Percentiles rank a stretch among this genome's conserved stretches.
Conservation (phyloP, 1,284 basidiomycete genomes). For the Sporisorium graminicola region DNA sequence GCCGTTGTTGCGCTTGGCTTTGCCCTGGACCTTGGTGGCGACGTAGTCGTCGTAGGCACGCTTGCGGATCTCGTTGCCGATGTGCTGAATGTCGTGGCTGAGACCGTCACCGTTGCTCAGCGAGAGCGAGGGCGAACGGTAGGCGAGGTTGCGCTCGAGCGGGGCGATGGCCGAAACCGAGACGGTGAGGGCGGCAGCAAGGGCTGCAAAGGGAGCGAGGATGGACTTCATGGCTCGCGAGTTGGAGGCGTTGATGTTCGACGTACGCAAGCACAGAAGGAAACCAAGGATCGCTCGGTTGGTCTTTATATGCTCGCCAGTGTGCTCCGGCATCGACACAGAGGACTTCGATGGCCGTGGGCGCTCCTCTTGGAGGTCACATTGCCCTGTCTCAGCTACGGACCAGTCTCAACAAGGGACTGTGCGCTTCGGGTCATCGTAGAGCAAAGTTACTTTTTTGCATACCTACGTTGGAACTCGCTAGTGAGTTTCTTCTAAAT, state of each 20-base stretch:
- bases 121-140: conserved; percentile 52
- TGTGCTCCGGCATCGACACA: background rate
- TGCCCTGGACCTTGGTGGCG: conserved; percentile 36
- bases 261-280: background rate
- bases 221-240: conserved; percentile 28
- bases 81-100: conserved; percentile 47
- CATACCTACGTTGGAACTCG: conserved; percentile 4
- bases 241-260: background rate
- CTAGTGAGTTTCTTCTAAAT: conserved; percentile 5
- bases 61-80: conserved; percentile 38
- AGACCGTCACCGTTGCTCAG: conserved; percentile 42
- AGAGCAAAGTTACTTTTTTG: background rate
- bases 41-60: conserved; percentile 43
- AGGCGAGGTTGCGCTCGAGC: conserved; percentile 57
- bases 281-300: too few species aligned
- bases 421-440: background rate
- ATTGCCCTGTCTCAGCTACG: background rate
- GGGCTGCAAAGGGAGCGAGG: conserved; percentile 27
- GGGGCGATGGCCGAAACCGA: conserved; percentile 48
- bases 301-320: too few species aligned
- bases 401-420: background rate
- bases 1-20: conserved; percentile 40
- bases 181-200: conserved; percentile 31
- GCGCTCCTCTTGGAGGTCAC: background rate
- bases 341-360: background rate